Base-by-base conservation (phyloP, 441 rosid genomes). In the Capsella rubella region DNA sequence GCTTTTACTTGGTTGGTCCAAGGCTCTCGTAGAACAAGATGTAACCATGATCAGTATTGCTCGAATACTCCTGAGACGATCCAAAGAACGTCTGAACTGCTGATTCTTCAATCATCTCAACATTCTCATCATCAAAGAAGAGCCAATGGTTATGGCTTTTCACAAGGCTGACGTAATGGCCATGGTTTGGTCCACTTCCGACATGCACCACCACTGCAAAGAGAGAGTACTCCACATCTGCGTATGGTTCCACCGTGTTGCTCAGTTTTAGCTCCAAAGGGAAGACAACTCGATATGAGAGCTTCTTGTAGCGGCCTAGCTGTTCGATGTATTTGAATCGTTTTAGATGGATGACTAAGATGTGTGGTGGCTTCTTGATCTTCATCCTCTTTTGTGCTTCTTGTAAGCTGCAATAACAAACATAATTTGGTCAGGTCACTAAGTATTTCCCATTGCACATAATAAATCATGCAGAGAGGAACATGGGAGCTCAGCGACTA, bases 301-400 rank as follows among this genome's bases (percentile, higher is more conserved):
- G 82, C 85, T 95, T 95, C 87, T 91, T 91, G 87, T 95, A 86
- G 25, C 98, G 90, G 6, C 96, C 91, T 46, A 95, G 80, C 84
- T 95, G 93, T 80, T 95, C 97, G 1, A 95, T 89, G 85, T 95
- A 95, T 81, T 95, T 95, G 77, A 95, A 92, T 65, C 97, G 85
- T 79, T 92, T 92, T 13, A 90, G 83, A 79, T 95, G 99, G 70
- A 87, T 92, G 14, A 92, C 99, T 75, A 92, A 78, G 73, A 91
- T 87, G 54, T 91, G 89, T 61, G 95, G 98, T 7, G 97, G 90
- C 81, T 92, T 92, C 87, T 92, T 92, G 79, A 92, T 95, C 90
- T 92, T 92, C 98, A 92, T 91, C 80, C 97, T 84, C 84, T 91
- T 95, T 79, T 91, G 97, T 6, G 95, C 97, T 85, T 92, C 98